phyloP scores from a whole-genome alignment of 2,329 filamentous ascomycete genomes.

The Scedosporium apiospermum region DNA sequence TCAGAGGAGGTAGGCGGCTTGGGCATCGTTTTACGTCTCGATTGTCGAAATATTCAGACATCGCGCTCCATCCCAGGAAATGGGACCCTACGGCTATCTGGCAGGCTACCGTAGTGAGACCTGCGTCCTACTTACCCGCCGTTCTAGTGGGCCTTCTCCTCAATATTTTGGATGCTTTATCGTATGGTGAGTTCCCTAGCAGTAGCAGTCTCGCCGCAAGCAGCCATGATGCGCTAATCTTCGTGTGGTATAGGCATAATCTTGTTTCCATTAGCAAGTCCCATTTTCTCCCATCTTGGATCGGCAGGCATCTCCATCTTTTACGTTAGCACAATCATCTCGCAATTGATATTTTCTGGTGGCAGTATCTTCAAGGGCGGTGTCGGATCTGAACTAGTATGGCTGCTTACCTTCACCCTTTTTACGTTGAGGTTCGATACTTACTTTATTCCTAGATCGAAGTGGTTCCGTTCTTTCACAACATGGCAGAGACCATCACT shows the following conservation, averaged over 20 bases:
- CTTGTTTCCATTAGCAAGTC: slow-evolving; percentile 80
- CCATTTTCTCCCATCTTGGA: slow-evolving; percentile 76
- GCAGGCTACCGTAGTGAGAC: slow-evolving; percentile 53
- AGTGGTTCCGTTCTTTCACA: slow-evolving; percentile 97
- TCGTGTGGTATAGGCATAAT: slow-evolving; percentile 59
- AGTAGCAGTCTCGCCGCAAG: neutral
- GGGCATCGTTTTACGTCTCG: neutral
- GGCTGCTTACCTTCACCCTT: neutral
- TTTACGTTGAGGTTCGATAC: neutral
- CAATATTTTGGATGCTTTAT: slow-evolving; percentile 89
- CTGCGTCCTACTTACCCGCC: slow-evolving; percentile 66
- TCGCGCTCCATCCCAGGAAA: slow-evolving; percentile 50
- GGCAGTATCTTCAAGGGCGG: slow-evolving; percentile 85
- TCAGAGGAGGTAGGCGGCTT: slow-evolving; percentile 6
- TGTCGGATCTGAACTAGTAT: slow-evolving; percentile 83
- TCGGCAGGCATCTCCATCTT: slow-evolving; percentile 97
- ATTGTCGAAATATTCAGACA: neutral
- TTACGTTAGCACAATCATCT: slow-evolving; percentile 93
- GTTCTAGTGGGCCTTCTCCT: slow-evolving; percentile 82
- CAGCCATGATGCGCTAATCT: neutral
- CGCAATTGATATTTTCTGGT: slow-evolving; percentile 80
- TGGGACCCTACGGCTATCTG: slow-evolving; percentile 64
- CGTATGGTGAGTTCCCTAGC: slow-evolving; percentile 67
- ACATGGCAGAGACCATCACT: slow-evolving; percentile 89
- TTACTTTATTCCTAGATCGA: slow-evolving; percentile 54